Base-by-base conservation (phyloP, 2,329 filamentous ascomycete species). In the Orbilia brochopaga region DNA sequence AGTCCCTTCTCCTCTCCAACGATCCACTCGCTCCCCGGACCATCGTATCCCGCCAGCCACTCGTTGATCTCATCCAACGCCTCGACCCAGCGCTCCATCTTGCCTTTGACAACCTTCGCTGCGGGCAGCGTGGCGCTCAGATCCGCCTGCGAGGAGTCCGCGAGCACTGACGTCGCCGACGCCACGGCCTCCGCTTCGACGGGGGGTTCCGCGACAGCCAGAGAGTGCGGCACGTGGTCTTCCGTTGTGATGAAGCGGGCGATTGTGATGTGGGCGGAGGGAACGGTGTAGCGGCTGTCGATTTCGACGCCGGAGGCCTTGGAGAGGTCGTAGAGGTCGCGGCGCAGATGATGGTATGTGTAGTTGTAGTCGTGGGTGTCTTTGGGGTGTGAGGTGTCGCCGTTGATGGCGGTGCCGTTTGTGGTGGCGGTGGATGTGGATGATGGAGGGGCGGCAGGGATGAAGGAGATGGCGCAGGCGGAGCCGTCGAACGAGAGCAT, bases 321-420 rank as follows among this genome's bases (percentile, higher is more conserved):
- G 2, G 86, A 85, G 24, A 86, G 81, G 54, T 84, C 82, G 78
- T 88, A 94, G 11, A 95, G 78, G 77, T 96, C 91, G 2, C 88
- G 85, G 1, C 93, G 87, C 7, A 97, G 85, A 79, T 97, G 93
- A 78, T 97, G 93, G 79, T 97, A 97, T 0, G 90, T 92, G 80
- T 91, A 97, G 17, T 85, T 83, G 42, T 83, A 64, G 17, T 73
- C 59, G 46, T 65, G 56, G 2, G 35, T 32, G 15, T 69, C 65
- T 51, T 30, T 35, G n/a, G n/a, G n/a, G 24, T 44, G 32, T 52
- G 27, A 32, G 27, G 3, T 32, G 8, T 32, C 27, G 27, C 15
- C 3, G 23, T 5, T 32, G 35, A 2, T 21, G 24, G 10, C 46
- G 51, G 27, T 37, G 13, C 6, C 6, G 7, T 37, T 37, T 7